These are phyloP conservation scores for Fomitopsis schrenkii DNA, from an alignment of 1,284 basidiomycete species.

Conservation along the genomic window DNA sequence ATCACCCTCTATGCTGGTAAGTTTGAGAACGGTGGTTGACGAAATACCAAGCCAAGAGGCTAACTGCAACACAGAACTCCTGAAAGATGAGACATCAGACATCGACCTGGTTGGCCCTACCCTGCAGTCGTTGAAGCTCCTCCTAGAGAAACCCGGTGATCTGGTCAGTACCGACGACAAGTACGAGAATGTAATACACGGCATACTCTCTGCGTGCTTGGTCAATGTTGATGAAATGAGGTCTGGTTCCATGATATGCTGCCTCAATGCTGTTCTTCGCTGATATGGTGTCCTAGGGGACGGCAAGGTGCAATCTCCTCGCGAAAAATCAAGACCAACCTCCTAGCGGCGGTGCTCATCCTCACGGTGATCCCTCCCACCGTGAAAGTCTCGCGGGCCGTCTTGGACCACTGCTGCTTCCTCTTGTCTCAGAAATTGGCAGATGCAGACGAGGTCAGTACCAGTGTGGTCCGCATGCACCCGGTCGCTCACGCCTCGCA, in stretches of 20 bases:
- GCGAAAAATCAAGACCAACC: constrained; percentile 89
- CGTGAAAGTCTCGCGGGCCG: constrained; percentile 68
- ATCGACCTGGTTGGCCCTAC: constrained; percentile 78
- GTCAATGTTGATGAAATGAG: constrained; percentile 90
- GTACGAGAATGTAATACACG: constrained; percentile 72
- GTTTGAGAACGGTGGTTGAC: neutral
- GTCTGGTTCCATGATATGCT: constrained; percentile 39
- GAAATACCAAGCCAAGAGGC: neutral
- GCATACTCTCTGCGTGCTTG: constrained; percentile 81
- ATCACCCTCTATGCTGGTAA: constrained; percentile 79
- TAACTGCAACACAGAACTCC: constrained; percentile 48
- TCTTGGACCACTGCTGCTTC: constrained; percentile 84
- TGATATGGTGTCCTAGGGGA: constrained; percentile 44
- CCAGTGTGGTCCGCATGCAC: neutral
- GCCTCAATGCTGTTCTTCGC: neutral
- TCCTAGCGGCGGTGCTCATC: constrained; percentile 83
- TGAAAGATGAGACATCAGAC: constrained; percentile 80
- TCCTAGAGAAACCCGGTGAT: constrained; percentile 50
- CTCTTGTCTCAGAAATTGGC: constrained; percentile 76
- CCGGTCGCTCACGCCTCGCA: constrained; percentile 24
- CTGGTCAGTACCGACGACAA: constrained; percentile 31
- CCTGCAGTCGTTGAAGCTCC: constrained; percentile 71
- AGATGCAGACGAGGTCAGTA: constrained; percentile 61
- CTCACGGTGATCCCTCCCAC: constrained; percentile 75
- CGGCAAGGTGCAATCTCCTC: constrained; percentile 74